Percentiles rank a stretch among this genome's conserved stretches.
Evolutionary conservation across 768 basidiomycete genomes (phyloP).

Genomic region (Lactarius trivialis): DNA sequence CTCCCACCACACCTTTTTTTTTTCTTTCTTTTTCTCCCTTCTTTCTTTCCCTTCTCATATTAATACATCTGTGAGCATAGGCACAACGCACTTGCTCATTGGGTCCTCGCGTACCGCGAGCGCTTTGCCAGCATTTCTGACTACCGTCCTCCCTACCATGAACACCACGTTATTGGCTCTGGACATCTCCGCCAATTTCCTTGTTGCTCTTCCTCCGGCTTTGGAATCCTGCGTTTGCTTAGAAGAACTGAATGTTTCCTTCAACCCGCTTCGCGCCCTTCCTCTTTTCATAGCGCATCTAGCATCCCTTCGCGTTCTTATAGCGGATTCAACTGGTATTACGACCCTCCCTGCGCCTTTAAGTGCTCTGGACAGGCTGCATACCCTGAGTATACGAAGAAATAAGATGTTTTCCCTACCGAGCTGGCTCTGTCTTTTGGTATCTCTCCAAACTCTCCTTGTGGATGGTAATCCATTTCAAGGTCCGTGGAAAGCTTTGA

Average conservation of each 20-base stretch:
- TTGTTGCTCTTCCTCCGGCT: slow-evolving; percentile 75
- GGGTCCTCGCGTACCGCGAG: slow-evolving; percentile 75
- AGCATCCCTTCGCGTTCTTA: slow-evolving; percentile 73
- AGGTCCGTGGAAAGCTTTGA: slow-evolving; percentile 84
- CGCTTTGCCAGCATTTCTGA: slow-evolving; percentile 70
- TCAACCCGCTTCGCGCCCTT: slow-evolving; percentile 87
- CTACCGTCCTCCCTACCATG: slow-evolving; percentile 63
- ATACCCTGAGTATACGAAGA: slow-evolving; percentile 82
- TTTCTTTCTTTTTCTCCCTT: background rate
- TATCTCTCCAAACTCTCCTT: slow-evolving; percentile 74
- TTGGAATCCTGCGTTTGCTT: slow-evolving; percentile 74
- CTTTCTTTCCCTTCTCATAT: slow-evolving; percentile 1
- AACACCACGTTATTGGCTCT: slow-evolving; percentile 77
- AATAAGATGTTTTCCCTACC: slow-evolving; percentile 87
- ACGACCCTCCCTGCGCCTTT: slow-evolving; percentile 69
- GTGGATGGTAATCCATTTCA: slow-evolving; percentile 97
- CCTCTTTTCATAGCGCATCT: slow-evolving; percentile 82
- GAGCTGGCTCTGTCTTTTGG: slow-evolving; percentile 91
- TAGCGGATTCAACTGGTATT: slow-evolving; percentile 88
- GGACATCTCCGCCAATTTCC: slow-evolving; percentile 86
- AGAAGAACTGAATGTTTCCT: slow-evolving; percentile 91
- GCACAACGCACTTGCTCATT: slow-evolving; percentile 89
- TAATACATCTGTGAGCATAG: slow-evolving; percentile 35
- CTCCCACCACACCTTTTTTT: no score
- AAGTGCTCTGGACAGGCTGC: slow-evolving; percentile 66